phyloP scores from a whole-genome alignment of 768 basidiomycete species.

The Suillus bovinus region DNA sequence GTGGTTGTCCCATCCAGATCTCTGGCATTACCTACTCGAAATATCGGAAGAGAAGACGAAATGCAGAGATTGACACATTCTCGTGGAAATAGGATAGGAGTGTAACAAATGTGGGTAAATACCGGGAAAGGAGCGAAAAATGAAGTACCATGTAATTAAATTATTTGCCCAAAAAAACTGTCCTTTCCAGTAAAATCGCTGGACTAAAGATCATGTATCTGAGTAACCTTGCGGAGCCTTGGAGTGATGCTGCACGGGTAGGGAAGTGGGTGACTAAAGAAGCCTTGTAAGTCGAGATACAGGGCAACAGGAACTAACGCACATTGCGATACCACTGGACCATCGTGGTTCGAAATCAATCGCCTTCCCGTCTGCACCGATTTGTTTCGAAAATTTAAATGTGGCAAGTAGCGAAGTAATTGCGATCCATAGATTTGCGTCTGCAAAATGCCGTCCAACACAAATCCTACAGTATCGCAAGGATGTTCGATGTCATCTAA shows the following conservation, averaged over 20 bases:
- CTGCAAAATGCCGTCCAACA: conserved; percentile 26
- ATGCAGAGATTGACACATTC: background rate
- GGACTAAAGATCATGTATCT: background rate
- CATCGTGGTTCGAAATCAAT: conserved; percentile 21
- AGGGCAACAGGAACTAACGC: background rate
- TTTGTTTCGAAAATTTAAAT: conserved; percentile 28
- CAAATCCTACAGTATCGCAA: conserved; percentile 18
- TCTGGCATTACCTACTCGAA: no score
- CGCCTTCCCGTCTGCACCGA: conserved; percentile 23
- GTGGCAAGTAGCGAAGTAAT: conserved; percentile 28
- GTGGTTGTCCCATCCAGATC: no score
- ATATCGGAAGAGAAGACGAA: no score
- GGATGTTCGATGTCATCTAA: background rate
- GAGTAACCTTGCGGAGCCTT: conserved; percentile 7
- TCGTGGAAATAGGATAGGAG: background rate
- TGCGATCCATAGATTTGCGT: conserved; percentile 29
- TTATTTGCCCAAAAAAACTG: no score
- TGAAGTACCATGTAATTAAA: background rate
- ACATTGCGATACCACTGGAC: conserved; percentile 21
- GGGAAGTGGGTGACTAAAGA: conserved; percentile 17
- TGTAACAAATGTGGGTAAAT: background rate
- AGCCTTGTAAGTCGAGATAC: background rate
- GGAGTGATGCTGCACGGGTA: conserved; percentile 18
- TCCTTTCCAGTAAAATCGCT: background rate
- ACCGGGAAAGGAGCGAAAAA: background rate